A percentile compares a stretch with the other conserved stretches of the same genome.
Conservation (phyloP, 176 grass and related monocot genomes). For the Ampelocalamus luodianensis region DNA sequence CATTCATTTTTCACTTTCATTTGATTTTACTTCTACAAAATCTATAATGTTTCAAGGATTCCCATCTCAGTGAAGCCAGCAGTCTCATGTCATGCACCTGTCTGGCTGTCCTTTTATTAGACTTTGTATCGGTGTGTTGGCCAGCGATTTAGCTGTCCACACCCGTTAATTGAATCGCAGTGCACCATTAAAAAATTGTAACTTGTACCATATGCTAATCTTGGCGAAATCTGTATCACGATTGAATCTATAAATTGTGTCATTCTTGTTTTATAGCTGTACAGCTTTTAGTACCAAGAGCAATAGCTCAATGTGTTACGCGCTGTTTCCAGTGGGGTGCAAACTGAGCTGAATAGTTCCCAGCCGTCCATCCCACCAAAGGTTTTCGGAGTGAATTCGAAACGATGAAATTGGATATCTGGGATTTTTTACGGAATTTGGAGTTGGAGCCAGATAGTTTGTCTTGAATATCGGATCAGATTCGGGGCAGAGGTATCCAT, state of each 20-base stretch:
- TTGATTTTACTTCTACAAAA: neutral
- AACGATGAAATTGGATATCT: too few species aligned
- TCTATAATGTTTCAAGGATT: neutral
- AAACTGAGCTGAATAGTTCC: too few species aligned
- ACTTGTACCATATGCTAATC: neutral
- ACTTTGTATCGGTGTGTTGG: neutral
- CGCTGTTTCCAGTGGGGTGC: neutral
- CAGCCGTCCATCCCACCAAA: too few species aligned
- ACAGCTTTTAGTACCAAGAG: neutral
- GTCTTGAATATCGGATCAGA: too few species aligned
- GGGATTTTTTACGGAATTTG: too few species aligned
- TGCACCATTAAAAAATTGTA: neutral
- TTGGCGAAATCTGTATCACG: neutral
- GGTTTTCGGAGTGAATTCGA: too few species aligned
- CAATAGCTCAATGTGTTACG: neutral
- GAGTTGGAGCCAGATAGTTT: too few species aligned
- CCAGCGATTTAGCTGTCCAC: neutral
- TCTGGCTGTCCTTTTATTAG: neutral
- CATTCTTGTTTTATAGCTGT: neutral
- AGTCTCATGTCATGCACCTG: neutral
- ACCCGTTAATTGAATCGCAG: neutral
- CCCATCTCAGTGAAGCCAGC: neutral
- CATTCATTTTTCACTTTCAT: neutral
- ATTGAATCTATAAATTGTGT: neutral
- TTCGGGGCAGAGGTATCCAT: too few species aligned